Percentiles rank a stretch among this genome's conserved stretches.
Conservation (phyloP, 345 rosid species). For the Murraya paniculata region DNA sequence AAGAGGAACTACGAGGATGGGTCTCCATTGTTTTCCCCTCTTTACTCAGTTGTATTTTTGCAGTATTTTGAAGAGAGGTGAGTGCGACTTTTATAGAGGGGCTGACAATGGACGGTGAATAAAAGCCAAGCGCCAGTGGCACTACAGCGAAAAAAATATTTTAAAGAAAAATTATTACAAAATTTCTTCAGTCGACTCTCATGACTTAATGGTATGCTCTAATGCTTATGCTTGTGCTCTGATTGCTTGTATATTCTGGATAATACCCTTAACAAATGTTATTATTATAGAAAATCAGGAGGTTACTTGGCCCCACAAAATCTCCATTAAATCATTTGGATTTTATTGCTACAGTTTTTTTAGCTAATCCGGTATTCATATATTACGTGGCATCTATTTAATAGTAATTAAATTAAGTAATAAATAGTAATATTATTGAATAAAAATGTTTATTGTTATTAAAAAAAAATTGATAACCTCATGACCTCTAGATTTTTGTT, state of each 20-base stretch:
- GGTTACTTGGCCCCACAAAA: not conserved
- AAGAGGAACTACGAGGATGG: constrained; percentile 42
- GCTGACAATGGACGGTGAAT: constrained; percentile 15
- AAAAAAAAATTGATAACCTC: too few species aligned
- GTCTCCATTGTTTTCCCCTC: constrained; percentile 24
- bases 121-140: not conserved
- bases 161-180: not conserved
- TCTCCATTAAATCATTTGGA: not conserved
- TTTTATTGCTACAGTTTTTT: not conserved
- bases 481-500: too few species aligned
- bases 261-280: not conserved
- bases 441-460: too few species aligned
- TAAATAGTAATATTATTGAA: too few species aligned
- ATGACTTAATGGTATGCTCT: too few species aligned
- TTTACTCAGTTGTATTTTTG: not conserved
- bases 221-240: not conserved
- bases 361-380: too few species aligned
- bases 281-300: not conserved
- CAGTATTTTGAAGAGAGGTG: not conserved
- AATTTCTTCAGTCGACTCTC: too few species aligned
- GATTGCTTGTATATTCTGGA: not conserved
- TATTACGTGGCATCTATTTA: too few species aligned
- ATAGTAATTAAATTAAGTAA: too few species aligned
- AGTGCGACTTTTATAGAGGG: not conserved
- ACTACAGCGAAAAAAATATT: not conserved